Evolutionary conservation across 805 yeast genomes (phyloP).

Genomic region (Saccharomycopsis sp.): DNA sequence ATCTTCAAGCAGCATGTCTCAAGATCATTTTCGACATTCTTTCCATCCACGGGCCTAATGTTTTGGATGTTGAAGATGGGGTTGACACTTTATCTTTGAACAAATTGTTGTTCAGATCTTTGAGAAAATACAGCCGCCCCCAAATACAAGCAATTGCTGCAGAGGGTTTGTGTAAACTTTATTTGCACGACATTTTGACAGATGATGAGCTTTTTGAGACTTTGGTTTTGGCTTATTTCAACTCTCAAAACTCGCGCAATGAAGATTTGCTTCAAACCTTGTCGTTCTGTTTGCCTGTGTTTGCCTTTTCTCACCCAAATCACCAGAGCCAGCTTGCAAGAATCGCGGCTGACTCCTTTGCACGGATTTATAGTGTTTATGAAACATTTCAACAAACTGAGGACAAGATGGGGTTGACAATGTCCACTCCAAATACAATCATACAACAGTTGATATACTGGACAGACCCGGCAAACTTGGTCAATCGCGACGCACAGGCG

Average conservation of each 20-base stretch:
- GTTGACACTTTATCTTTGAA: slow-evolving; percentile 62
- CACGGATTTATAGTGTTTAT: slow-evolving; percentile 41
- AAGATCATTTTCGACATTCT: slow-evolving; percentile 70
- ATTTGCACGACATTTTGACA: slow-evolving; percentile 63
- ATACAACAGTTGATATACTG: slow-evolving; percentile 69
- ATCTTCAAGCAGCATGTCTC: slow-evolving; percentile 51
- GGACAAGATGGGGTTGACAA: slow-evolving; percentile 24
- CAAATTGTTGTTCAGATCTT: slow-evolving; percentile 57
- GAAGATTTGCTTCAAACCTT: slow-evolving; percentile 68
- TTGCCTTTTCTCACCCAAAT: slow-evolving; percentile 61
- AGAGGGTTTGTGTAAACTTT: slow-evolving; percentile 76
- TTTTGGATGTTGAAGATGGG: slow-evolving; percentile 51
- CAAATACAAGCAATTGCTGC: slow-evolving; percentile 73
- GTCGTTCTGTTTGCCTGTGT: slow-evolving; percentile 82
- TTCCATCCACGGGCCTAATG: slow-evolving; percentile 64
- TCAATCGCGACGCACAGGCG: slow-evolving; percentile 34
- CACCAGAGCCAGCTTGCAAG: slow-evolving; percentile 63
- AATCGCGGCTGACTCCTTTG: slow-evolving; percentile 57
- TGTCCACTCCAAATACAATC: slow-evolving; percentile 40
- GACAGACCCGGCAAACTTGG: slow-evolving; percentile 73
- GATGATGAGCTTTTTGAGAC: slow-evolving; percentile 68
- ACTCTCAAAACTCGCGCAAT: slow-evolving; percentile 54
- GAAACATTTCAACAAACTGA: slow-evolving; percentile 32
- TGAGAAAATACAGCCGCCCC: slow-evolving; percentile 48
- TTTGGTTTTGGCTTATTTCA: slow-evolving; percentile 64